phyloP scores from a whole-genome alignment of 2,329 filamentous ascomycete species.

The Microsporum audouinii region DNA sequence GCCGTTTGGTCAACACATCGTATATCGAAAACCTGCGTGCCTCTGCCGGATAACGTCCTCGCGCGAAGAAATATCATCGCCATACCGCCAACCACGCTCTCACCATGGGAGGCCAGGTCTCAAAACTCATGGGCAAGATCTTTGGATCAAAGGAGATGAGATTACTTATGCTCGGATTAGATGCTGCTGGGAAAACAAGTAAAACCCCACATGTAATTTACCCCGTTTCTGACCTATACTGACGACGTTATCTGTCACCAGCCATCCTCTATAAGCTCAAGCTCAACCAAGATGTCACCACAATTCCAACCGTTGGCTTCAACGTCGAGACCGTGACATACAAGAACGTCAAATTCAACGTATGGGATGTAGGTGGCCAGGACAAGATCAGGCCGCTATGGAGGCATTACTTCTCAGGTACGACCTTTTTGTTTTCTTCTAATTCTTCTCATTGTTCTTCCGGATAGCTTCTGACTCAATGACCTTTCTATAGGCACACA shows the following conservation, averaged over 20 bases:
- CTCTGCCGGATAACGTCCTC: neutral
- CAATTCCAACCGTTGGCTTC: conserved; percentile 96
- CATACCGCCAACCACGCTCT: neutral
- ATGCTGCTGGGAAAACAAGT: conserved; percentile 96
- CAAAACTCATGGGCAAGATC: conserved; percentile 96
- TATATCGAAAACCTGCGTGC: neutral
- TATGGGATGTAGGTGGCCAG: conserved; percentile 97
- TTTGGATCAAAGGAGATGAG: conserved; percentile 99
- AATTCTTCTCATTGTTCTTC: neutral
- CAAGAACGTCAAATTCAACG: conserved; percentile 99
- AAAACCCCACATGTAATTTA: conserved; percentile 17
- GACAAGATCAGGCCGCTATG: conserved; percentile 97
- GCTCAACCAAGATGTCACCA: conserved; percentile 94
- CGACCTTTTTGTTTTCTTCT: conserved; percentile 19
- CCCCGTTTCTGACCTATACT: neutral
- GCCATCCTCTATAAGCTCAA: conserved; percentile 98
- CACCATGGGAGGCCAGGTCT: conserved; percentile 84
- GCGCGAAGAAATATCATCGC: neutral
- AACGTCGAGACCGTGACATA: conserved; percentile 98
- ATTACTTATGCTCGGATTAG: conserved; percentile 92
- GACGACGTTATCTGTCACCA: conserved; percentile 17
- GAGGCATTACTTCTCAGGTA: conserved; percentile 90
- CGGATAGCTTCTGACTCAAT: neutral
- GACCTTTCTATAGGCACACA: conserved; percentile 57
- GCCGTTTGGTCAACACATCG: neutral